Conservation (phyloP, 2,329 filamentous ascomycete genomes). For the Exophiala sp. region DNA sequence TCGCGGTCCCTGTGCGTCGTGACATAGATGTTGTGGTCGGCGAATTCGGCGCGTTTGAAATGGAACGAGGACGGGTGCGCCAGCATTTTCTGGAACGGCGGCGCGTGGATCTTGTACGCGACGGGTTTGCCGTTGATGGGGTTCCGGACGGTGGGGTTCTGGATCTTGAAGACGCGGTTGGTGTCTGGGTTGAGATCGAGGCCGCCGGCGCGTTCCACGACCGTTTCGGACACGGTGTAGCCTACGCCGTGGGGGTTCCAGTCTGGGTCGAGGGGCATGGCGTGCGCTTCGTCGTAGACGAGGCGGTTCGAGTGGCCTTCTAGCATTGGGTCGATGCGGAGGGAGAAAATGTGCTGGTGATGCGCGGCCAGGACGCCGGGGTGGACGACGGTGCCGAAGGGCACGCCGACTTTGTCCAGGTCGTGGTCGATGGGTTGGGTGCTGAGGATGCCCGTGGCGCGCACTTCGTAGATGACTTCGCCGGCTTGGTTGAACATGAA, state of each 20-base stretch:
- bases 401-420: conserved; percentile 53
- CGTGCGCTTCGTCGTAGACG: conserved; percentile 54
- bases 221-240: conserved; percentile 47
- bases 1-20: conserved; percentile 51
- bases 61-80: conserved; percentile 46
- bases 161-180: conserved; percentile 55
- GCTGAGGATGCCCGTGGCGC: conserved; percentile 62
- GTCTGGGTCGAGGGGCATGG: conserved; percentile 51
- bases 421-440: conserved; percentile 59
- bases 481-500: conserved; percentile 68
- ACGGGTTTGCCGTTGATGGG: conserved; percentile 50
- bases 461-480: conserved; percentile 60
- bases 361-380: conserved; percentile 63
- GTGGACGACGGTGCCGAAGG: conserved; percentile 63
- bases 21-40: conserved; percentile 51
- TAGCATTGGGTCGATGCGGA: conserved; percentile 53
- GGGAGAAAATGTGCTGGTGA: conserved; percentile 72
- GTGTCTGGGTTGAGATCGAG: conserved; percentile 45
- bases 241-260: conserved; percentile 49
- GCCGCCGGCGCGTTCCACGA: conserved; percentile 43
- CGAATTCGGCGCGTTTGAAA: conserved; percentile 49
- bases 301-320: conserved; percentile 53
- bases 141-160: conserved; percentile 49
- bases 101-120: conserved; percentile 52
- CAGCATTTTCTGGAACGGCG: conserved; percentile 55